These are phyloP conservation scores for Suillus placidus DNA, from an alignment of 768 basidiomycete species.

Conservation along the genomic window DNA sequence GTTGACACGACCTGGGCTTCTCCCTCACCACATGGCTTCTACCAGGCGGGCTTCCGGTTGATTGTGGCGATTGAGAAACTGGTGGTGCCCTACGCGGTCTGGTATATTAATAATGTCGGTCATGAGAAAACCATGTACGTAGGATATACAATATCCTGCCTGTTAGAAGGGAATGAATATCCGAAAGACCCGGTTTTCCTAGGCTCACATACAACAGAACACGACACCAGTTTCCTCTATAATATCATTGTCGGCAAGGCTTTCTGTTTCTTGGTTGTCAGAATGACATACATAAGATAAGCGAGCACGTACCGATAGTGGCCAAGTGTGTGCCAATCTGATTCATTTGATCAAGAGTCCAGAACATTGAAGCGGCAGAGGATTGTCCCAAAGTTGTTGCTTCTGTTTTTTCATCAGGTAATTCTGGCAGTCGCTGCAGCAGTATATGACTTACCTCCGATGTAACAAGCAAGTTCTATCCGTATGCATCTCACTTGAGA, in stretches of 20 bases:
- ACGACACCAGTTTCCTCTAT: neutral
- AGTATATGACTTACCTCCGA: neutral
- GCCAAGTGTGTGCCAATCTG: neutral
- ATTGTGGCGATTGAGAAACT: neutral
- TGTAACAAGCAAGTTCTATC: neutral
- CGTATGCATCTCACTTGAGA: neutral
- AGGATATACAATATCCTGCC: constrained; percentile 3
- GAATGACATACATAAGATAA: neutral
- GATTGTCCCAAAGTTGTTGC: neutral
- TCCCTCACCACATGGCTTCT: neutral
- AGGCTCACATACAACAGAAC: neutral
- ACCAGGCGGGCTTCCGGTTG: constrained; percentile 3
- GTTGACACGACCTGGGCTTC: neutral
- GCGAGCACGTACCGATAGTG: neutral
- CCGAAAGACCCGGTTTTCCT: neutral
- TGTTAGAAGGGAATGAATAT: neutral
- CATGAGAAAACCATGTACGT: neutral
- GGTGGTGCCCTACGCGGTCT: constrained; percentile 1
- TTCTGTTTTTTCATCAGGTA: neutral
- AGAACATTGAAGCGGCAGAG: neutral
- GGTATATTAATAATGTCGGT: neutral
- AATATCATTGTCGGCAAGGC: neutral
- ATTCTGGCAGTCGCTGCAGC: neutral
- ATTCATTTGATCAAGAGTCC: constrained; percentile 1
- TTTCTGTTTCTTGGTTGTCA: neutral